Percentiles rank a stretch among this genome's conserved stretches.
Evolutionary conservation across 768 basidiomycete genomes (phyloP).

Genomic region (Leccinellum luteum): DNA sequence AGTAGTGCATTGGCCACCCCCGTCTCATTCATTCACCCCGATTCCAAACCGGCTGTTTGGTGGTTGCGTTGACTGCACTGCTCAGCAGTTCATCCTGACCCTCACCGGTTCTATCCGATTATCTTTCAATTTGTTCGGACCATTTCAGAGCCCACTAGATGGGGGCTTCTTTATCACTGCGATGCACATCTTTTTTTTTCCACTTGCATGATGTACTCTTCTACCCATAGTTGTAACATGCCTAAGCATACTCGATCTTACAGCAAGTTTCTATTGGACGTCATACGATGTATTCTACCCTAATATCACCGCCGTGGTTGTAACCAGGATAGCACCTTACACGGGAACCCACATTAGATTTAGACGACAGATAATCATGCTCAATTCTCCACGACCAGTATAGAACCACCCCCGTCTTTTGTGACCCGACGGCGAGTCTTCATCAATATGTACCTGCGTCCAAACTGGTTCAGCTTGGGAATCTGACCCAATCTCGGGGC

Average conservation of each 20-base stretch:
- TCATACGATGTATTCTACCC: conserved; percentile 15
- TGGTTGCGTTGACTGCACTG: not conserved
- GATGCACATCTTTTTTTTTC: conserved; percentile 15
- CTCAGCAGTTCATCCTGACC: not conserved
- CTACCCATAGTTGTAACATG: conserved; percentile 11
- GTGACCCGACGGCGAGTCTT: conserved; percentile 64
- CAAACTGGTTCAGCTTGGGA: conserved; percentile 44
- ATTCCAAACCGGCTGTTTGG: not conserved
- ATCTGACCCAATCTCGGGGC: conserved; percentile 15
- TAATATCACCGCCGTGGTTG: conserved; percentile 15
- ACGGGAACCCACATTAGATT: not conserved
- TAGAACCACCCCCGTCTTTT: conserved; percentile 60
- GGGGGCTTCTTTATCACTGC: not conserved
- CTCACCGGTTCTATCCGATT: not conserved
- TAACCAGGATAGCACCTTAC: conserved; percentile 4
- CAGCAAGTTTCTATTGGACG: conserved; percentile 11
- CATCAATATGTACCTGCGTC: conserved; percentile 56
- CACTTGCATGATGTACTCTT: conserved; percentile 13
- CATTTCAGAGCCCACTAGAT: not conserved
- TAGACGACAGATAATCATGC: not conserved
- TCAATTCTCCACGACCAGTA: conserved; percentile 37
- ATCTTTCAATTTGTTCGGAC: not conserved
- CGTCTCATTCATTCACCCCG: not conserved
- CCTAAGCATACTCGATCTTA: conserved; percentile 13
- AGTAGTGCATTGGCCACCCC: conserved; percentile 4